Evolutionary conservation across 108 stramenopile genomes (phyloP).

Genomic region (Pseudonitzschia pungens): DNA sequence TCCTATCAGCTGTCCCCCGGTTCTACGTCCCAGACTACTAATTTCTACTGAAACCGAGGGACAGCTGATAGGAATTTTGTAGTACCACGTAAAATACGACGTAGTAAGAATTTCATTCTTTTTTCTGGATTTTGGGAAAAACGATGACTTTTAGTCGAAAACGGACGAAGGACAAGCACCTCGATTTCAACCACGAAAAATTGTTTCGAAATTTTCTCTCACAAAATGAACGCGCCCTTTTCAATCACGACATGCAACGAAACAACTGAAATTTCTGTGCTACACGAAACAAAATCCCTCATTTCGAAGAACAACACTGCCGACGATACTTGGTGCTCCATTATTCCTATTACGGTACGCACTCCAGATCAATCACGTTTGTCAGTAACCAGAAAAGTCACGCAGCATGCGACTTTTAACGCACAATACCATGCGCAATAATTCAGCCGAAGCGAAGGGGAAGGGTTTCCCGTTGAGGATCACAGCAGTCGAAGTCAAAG

Average conservation of each 20-base stretch:
- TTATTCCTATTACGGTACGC: background rate
- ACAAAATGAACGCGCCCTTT: background rate
- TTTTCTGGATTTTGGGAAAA: background rate
- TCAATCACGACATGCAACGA: background rate
- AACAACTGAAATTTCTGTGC: no score
- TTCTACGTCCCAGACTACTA: no score
- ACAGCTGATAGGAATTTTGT: no score
- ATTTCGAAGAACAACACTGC: background rate
- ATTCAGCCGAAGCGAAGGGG: constrained; percentile 71
- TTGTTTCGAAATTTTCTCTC: background rate
- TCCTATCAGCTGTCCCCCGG: no score
- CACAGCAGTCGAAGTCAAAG: constrained; percentile 79
- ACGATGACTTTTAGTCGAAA: background rate
- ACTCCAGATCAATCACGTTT: background rate
- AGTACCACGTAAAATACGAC: no score
- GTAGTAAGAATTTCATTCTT: no score
- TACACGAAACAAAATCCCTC: no score
- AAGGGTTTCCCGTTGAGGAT: constrained; percentile 76
- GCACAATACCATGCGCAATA: constrained; percentile 88
- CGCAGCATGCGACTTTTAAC: constrained; percentile 83
- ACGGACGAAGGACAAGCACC: background rate
- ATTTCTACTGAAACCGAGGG: no score
- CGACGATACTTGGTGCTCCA: no score
- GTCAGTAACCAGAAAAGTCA: background rate
- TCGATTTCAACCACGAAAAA: background rate